phyloP scores from a whole-genome alignment of 441 rosid species.

The Francoa sonchifolia region DNA sequence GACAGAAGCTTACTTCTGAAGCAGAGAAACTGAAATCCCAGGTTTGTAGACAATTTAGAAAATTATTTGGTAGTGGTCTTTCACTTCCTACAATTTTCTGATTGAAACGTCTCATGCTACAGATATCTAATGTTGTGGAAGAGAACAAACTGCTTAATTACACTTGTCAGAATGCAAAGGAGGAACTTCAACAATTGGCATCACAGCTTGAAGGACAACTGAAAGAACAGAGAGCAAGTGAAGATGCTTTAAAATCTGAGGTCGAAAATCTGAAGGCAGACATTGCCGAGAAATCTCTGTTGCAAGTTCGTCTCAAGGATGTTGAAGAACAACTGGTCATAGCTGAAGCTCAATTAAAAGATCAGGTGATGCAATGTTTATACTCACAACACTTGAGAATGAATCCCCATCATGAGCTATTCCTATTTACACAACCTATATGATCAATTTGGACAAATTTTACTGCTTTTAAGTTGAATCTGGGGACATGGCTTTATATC shows the following conservation, averaged over 20 bases:
- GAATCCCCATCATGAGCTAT: background rate
- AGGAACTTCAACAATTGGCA: slow-evolving; percentile 55
- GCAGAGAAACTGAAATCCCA: slow-evolving; percentile 57
- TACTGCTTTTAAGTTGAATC: background rate
- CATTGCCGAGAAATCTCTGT: slow-evolving; percentile 35
- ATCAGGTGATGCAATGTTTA: slow-evolving; percentile 31
- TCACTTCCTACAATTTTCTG: slow-evolving; percentile 9
- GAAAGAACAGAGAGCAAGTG: slow-evolving; percentile 38
- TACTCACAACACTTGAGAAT: slow-evolving; percentile 2
- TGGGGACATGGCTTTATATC: no score
- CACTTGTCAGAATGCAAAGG: slow-evolving; percentile 50
- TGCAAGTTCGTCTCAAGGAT: slow-evolving; percentile 50
- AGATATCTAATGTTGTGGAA: slow-evolving; percentile 68
- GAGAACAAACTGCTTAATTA: slow-evolving; percentile 58
- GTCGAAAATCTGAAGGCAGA: slow-evolving; percentile 39
- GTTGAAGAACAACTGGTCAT: slow-evolving; percentile 38
- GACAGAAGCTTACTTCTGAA: slow-evolving; percentile 49
- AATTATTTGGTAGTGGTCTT: background rate
- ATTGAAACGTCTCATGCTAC: slow-evolving; percentile 12
- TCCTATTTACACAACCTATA: background rate
- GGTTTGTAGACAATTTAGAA: slow-evolving; percentile 30
- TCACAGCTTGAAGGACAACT: slow-evolving; percentile 52
- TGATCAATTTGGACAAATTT: background rate
- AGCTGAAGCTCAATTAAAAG: slow-evolving; percentile 38
- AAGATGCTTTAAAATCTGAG: slow-evolving; percentile 39